Evolutionary conservation across 2,329 filamentous ascomycete species (phyloP).

Genomic region (Colletotrichum sp.): DNA sequence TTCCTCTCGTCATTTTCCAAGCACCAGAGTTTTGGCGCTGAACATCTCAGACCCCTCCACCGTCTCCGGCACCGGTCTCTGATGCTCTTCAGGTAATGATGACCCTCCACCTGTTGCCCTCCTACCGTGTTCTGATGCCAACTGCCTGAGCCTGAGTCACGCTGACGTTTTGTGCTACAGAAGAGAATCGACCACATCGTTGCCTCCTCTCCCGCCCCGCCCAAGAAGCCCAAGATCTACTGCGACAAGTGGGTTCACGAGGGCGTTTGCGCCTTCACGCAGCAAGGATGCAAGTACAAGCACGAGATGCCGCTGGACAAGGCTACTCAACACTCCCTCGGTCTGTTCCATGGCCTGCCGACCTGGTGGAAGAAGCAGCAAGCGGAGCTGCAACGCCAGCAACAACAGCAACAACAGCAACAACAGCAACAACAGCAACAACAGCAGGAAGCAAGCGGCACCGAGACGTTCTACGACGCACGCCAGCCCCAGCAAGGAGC

Average conservation of each 20-base stretch:
- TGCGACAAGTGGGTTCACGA: slow-evolving; percentile 92
- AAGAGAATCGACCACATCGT: slow-evolving; percentile 33
- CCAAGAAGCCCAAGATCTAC: slow-evolving; percentile 69
- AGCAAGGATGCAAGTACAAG: slow-evolving; percentile 87
- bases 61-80: slow-evolving; percentile 26
- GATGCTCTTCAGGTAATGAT: slow-evolving; percentile 38
- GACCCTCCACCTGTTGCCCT: background rate
- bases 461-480: background rate
- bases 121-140: too few species aligned
- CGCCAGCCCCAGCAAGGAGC: background rate
- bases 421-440: slow-evolving; percentile 3
- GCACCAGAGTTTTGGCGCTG: slow-evolving; percentile 26
- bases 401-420: background rate
- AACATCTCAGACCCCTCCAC: slow-evolving; percentile 28
- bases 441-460: background rate
- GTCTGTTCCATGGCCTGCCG: slow-evolving; percentile 71
- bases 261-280: slow-evolving; percentile 82
- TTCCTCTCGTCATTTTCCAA: background rate
- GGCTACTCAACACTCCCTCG: slow-evolving; percentile 70
- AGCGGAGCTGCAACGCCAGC: slow-evolving; percentile 42
- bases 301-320: slow-evolving; percentile 84
- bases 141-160: background rate
- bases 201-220: slow-evolving; percentile 34
- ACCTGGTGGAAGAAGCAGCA: slow-evolving; percentile 64
- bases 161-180: slow-evolving; percentile 23